These are phyloP conservation scores for Diaporthe amygdali DNA, from an alignment of 2,329 filamentous ascomycete species.

Conservation along the genomic window DNA sequence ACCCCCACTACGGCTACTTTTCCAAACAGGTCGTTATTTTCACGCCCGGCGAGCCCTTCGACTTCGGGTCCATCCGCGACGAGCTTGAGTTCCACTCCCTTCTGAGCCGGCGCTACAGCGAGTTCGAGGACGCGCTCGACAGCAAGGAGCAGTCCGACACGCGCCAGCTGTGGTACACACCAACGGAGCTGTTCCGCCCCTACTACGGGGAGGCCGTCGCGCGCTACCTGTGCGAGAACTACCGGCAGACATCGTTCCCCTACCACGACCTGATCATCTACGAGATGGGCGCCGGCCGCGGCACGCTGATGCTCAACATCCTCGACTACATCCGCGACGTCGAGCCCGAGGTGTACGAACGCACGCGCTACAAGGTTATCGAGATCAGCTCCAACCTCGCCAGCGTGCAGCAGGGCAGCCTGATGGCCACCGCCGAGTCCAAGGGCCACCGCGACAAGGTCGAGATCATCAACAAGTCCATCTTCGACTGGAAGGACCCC, in stretches of 20 bases:
- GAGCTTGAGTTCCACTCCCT: constrained; percentile 83
- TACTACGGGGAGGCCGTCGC: constrained; percentile 98
- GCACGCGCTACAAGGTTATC: constrained; percentile 93
- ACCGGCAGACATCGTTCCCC: constrained; percentile 90
- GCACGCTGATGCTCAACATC: constrained; percentile 97
- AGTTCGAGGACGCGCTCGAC: constrained; percentile 90
- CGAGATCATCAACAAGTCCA: constrained; percentile 91
- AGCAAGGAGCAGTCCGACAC: constrained; percentile 71
- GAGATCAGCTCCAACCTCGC: constrained; percentile 90
- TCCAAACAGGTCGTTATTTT: constrained; percentile 97
- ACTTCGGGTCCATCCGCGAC: constrained; percentile 81
- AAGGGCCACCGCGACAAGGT: constrained; percentile 84
- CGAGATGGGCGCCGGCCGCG: constrained; percentile 97
- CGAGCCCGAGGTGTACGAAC: constrained; percentile 90
- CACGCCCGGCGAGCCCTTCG: constrained; percentile 86
- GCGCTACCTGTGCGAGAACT: constrained; percentile 94
- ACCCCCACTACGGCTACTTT: constrained; percentile 94
- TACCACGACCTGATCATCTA: constrained; percentile 98
- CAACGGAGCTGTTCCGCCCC: constrained; percentile 94
- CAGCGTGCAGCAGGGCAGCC: constrained; percentile 73
- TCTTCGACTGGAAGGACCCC: constrained; percentile 90
- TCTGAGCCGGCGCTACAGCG: constrained; percentile 80
- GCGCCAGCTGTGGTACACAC: constrained; percentile 96
- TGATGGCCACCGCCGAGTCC: constrained; percentile 69
- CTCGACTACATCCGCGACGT: constrained; percentile 92